Evolutionary conservation across 345 rosid genomes (phyloP).

Genomic region (Jatropha curcas): DNA sequence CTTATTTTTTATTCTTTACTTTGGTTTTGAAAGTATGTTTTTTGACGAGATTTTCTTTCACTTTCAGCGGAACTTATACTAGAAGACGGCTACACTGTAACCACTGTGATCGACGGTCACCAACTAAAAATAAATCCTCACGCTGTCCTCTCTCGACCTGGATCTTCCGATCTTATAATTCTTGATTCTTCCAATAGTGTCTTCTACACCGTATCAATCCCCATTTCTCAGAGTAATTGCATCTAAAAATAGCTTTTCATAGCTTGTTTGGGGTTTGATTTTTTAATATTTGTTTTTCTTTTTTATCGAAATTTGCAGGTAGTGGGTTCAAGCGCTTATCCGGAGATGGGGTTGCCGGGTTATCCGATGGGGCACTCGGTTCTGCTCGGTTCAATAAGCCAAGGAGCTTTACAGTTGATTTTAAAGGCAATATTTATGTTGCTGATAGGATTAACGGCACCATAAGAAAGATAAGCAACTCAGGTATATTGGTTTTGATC

Average conservation of each 20-base stretch:
- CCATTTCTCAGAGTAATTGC: conserved; percentile 47
- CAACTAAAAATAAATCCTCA: conserved; percentile 48
- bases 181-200: conserved; percentile 45
- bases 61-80: conserved; percentile 35
- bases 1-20: background rate
- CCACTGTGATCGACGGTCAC: conserved; percentile 54
- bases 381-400: conserved; percentile 53
- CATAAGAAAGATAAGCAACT: conserved; percentile 59
- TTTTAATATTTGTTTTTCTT: background rate
- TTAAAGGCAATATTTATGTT: conserved; percentile 66
- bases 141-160: conserved; percentile 39
- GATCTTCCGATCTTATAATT: conserved; percentile 52
- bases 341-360: conserved; percentile 39
- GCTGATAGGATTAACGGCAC: conserved; percentile 55
- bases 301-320: conserved; percentile 33
- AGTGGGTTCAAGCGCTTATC: conserved; percentile 44
- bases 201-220: conserved; percentile 54
- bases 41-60: conserved; percentile 3
- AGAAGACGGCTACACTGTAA: conserved; percentile 67
- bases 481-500: conserved; percentile 37
- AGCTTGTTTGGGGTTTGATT: background rate
- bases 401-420: conserved; percentile 52
- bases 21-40: background rate
- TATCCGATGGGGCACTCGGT: conserved; percentile 47
- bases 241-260: too few species aligned